phyloP scores from a whole-genome alignment of 2,329 filamentous ascomycete genomes.

The Fusarium euwallaceae region DNA sequence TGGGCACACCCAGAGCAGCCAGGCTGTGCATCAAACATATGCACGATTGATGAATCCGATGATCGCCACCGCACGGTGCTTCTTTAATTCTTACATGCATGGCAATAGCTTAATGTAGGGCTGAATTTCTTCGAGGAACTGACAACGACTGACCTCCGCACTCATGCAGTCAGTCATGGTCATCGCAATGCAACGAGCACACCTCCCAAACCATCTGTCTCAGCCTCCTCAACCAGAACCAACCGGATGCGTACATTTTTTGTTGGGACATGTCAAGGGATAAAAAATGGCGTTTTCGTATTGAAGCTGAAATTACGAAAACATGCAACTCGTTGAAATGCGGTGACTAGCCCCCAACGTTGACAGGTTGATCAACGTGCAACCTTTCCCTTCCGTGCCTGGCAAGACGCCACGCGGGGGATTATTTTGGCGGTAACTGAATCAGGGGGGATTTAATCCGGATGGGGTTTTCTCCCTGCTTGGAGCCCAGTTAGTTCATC shows the following conservation, averaged over 20 bases:
- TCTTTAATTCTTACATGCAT: neutral
- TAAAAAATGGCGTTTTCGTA: neutral
- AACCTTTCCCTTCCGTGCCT: conserved; percentile 2
- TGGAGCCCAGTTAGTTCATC: neutral
- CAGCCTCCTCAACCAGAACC: neutral
- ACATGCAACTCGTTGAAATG: neutral
- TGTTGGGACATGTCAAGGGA: neutral
- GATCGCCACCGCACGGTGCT: neutral
- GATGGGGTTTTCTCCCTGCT: neutral
- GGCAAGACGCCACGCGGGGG: neutral
- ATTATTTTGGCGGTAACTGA: neutral
- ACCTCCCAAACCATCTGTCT: neutral
- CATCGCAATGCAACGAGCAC: neutral
- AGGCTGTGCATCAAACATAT: neutral
- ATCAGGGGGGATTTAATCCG: neutral
- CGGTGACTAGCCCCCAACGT: neutral
- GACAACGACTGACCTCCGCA: neutral
- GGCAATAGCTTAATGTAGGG: neutral
- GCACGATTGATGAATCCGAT: neutral
- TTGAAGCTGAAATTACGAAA: neutral
- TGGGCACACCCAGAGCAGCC: neutral
- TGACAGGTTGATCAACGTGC: conserved; percentile 1
- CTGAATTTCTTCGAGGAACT: neutral
- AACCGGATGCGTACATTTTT: neutral
- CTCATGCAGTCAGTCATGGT: too few species aligned